A percentile compares a stretch with the other conserved stretches of the same genome.
These are phyloP conservation scores for Arabidopsis suecica DNA, from an alignment of 345 rosid genomes.

Conservation along the genomic window DNA sequence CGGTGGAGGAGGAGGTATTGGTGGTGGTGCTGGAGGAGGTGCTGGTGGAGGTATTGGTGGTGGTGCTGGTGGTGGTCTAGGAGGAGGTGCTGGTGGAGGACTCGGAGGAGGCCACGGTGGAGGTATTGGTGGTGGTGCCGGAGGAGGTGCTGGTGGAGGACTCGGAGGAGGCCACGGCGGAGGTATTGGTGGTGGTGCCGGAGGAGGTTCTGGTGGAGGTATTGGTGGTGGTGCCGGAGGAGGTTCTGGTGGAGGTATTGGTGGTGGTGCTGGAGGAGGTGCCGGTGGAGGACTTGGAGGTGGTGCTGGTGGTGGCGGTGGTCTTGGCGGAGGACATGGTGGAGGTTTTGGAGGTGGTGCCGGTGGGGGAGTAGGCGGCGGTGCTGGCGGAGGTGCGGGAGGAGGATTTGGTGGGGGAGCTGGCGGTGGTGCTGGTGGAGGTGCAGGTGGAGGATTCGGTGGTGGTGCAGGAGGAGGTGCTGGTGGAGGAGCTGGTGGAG, in stretches of 20 bases:
- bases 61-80: not conserved
- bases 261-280: conserved; percentile 23
- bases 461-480: conserved; percentile 31
- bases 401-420: not conserved
- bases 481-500: conserved; percentile 38
- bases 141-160: conserved; percentile 30
- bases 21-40: conserved; percentile 21
- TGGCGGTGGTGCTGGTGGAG: conserved; percentile 30
- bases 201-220: conserved; percentile 1
- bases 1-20: conserved; percentile 19
- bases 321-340: not conserved
- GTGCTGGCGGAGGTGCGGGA: not conserved
- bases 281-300: not conserved
- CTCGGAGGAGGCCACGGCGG: conserved; percentile 31
- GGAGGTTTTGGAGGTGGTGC: conserved; percentile 5
- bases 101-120: conserved; percentile 32
- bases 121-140: not conserved
- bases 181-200: conserved; percentile 7
- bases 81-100: not conserved
- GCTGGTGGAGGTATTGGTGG: conserved; percentile 10
- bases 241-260: conserved; percentile 26
- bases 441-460: conserved; percentile 22
- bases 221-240: not conserved
- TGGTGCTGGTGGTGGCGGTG: conserved; percentile 17
- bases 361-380: conserved; percentile 27